Base-by-base conservation (phyloP, 495 filamentous ascomycete genomes). In the Penicillium antarcticum region DNA sequence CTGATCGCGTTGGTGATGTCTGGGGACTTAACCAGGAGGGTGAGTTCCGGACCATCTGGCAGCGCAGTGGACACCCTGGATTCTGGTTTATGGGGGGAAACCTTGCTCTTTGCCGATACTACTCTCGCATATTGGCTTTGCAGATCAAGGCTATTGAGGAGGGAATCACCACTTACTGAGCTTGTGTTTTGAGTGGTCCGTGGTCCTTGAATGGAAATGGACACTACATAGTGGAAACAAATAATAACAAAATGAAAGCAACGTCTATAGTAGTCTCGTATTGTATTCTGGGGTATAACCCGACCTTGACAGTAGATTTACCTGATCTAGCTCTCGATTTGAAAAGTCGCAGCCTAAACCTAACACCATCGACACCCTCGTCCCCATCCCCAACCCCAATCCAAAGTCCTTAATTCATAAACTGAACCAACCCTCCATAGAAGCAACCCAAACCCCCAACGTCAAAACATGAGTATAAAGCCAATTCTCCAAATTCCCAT, bases 31-130 rank as follows among this genome's bases (percentile, higher is more conserved):
- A 94, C 51, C 73, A 81, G 18, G 87, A 92, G 61, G 90, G 89
- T 5, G 90, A 95, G 70, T 73, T 83, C 60, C 77, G 75, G 9
- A 78, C 73, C 2, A 88, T 95, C 57, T 95, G 88, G 88, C 75
- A 79, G 5, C 71, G 61, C 37, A 86, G 75, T 14, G 87, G 87
- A 0, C 87, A 91, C 57, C 84, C 84, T 0, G 87, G 87, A 0
- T 83, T 92, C 47, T 96, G 88, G 88, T 86, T 88, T 62, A 87
- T 91, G 71, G 90, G 88, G 0, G 90, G 90, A 0, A 92, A 89
- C 68, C 63, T 94, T 19, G 86, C 86, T 12, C 58, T 92, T 48
- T 85, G 83, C 44, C 77, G 91, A 52, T 90, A 86, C 55, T 89
- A 77, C 49, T 90, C 87, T 11, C 78, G 80, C 38, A 45, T 88